These are phyloP conservation scores for Bipolaris oryzae DNA, from an alignment of 2,329 filamentous ascomycete genomes.

Conservation along the genomic window DNA sequence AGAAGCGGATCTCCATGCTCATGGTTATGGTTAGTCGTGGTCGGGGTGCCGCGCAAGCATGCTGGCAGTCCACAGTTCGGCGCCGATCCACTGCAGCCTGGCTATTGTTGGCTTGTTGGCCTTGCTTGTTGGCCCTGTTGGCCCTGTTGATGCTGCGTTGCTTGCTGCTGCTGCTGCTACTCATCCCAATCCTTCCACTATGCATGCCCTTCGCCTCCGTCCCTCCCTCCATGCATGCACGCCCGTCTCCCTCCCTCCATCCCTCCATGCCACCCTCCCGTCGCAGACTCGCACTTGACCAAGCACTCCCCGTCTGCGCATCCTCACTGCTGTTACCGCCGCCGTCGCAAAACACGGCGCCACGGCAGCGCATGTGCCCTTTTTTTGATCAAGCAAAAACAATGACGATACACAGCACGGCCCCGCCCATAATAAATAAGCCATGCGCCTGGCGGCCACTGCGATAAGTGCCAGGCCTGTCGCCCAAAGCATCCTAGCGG, in stretches of 20 bases:
- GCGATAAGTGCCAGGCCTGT: conserved; percentile 28
- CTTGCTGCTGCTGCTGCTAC: background rate
- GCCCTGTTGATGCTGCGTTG: background rate
- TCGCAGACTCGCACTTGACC: too few relatives aligned
- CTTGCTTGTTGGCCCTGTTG: too few relatives aligned
- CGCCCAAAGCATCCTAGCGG: conserved; percentile 26
- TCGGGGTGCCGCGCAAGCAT: conserved; percentile 18
- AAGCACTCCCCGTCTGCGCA: background rate
- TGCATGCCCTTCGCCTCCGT: background rate
- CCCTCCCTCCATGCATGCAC: background rate
- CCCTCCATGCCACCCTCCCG: too few relatives aligned
- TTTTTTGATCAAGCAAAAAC: conserved; percentile 21
- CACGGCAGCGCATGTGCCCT: conserved; percentile 10
- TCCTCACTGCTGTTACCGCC: background rate
- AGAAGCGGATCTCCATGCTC: conserved; percentile 15
- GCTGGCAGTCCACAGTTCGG: background rate
- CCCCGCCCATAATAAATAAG: conserved; percentile 27
- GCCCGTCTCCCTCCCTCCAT: too few relatives aligned
- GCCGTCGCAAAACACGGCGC: conserved; percentile 5
- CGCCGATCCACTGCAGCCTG: conserved; percentile 2
- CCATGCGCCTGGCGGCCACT: conserved; percentile 22
- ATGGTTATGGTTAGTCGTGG: conserved; percentile 1
- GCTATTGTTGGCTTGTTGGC: background rate
- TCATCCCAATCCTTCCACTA: background rate
- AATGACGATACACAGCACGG: conserved; percentile 32